Base-by-base conservation (phyloP, 257 asterid genomes). In the Linaria vulgaris region DNA sequence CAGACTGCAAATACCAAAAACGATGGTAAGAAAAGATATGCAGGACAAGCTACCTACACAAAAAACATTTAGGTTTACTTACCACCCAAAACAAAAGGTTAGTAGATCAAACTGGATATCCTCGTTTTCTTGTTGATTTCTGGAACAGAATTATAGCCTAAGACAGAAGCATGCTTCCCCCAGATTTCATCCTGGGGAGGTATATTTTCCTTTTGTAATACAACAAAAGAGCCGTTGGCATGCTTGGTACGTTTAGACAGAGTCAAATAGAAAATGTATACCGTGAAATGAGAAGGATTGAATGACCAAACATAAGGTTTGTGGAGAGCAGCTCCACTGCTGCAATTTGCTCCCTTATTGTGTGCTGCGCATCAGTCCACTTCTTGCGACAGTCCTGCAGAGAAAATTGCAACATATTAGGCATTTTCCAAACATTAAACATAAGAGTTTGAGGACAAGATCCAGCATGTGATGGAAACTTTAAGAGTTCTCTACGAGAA, bases 81-180 rank as follows among this genome's bases (percentile, higher is more conserved):
- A 3, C 41, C 83, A 76, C 87, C 73, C 81, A 66, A 71, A 78
- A 72, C 82, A 72, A 79, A 80, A 75, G 78, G 88, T 78, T 84
- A 84, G 86, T 84, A 84, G 88, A 82, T 81, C 83, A 77, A 79
- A 84, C 74, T 79, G 58, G 70, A 80, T 71, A 72, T 76, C 87
- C 78, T 76, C 80, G n/a, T 55, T 78, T n/a, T 69, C 41, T 76
- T 75, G 68, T 70, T 77, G 69, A 74, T 80, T 59, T 72, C 85
- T 78, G 78, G 72, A 75, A 79, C 74, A 51, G 78, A 80, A 70
- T 72, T 73, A 62, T 59, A 74, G 72, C 75, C 89, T 83, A 88
- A 76, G 94, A 87, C 91, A 85, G 95, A 82, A 83, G 86, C 89
- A 82, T 71, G 72, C 83, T 84, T 68, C 73, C 75, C 74, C 71